Evolutionary conservation across 208 protist species (phyloP).

Genomic region (Porcisia deanei): DNA sequence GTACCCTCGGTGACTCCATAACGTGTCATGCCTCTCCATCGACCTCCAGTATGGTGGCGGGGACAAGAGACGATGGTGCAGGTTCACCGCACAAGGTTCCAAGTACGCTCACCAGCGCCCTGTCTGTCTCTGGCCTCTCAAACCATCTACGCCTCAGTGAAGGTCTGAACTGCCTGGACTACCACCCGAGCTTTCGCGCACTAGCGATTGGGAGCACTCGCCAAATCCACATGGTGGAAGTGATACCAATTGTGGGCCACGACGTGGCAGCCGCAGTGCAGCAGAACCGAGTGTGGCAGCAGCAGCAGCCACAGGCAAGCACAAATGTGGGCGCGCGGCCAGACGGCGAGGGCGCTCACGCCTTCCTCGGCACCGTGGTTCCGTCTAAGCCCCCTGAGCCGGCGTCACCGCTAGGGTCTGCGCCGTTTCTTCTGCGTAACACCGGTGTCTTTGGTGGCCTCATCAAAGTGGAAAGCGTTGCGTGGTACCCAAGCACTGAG

Average conservation of each 20-base stretch:
- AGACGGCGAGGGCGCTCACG: conserved; percentile 3
- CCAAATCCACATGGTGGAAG: conserved; percentile 71
- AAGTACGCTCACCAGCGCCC: conserved; percentile 18
- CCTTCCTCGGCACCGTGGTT: neutral
- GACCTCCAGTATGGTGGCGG: neutral
- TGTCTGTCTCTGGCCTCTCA: conserved; percentile 20
- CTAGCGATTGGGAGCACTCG: conserved; percentile 75
- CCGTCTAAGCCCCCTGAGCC: neutral
- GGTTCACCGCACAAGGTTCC: neutral
- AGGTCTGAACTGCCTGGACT: conserved; percentile 66
- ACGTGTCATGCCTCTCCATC: neutral
- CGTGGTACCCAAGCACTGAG: conserved; percentile 69
- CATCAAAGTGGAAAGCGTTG: conserved; percentile 69
- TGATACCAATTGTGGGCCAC: conserved; percentile 45
- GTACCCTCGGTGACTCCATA: neutral
- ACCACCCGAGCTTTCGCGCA: conserved; percentile 59
- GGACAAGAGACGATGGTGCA: conserved; percentile 4
- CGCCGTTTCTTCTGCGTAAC: conserved; percentile 50
- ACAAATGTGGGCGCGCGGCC: neutral
- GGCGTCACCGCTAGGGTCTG: conserved; percentile 2
- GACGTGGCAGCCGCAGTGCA: conserved; percentile 28
- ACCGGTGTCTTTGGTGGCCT: conserved; percentile 62
- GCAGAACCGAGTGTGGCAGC: conserved; percentile 13
- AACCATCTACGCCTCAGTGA: conserved; percentile 53
- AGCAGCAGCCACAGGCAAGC: conserved; percentile 7